Base-by-base conservation (phyloP, 768 basidiomycete genomes). In the Hygrocybe punicea region DNA sequence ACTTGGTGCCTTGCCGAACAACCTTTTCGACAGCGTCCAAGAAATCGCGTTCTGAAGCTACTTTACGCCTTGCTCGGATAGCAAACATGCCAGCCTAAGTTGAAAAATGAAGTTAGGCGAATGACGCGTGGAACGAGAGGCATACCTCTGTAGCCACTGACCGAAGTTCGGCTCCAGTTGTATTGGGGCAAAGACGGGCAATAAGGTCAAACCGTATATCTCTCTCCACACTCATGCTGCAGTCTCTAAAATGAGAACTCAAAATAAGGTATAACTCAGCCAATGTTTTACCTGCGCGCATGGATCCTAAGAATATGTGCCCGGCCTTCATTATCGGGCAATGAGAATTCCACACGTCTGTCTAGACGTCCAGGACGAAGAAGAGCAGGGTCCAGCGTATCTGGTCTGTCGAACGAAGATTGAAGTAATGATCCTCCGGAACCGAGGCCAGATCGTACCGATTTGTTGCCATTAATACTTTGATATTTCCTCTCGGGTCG, bases 21-120 rank as follows among this genome's bases (percentile, higher is more conserved):
- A 99, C 97, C 76, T 98, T 98, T 79, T 99, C 97, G 2, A 99
- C 96, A 10, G 94, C 90, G 62, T 97, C 94, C 69, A 99, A 76
- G 77, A 98, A 99, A 73, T 99, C 97, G 54, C 93, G 87, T 69
- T 99, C 97, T 5, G 93, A 93, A 1, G 95, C 94, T 1, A 98
- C 93, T 72, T 98, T 98, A 73, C 97, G 81, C 64, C 97, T 81
- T 45, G 93, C 91, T 58, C 97, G 89, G 67, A 99, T 99, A 2
- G 97, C 96, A 74, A 96, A 99, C 97, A 99, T 98, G n/a, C 97
- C 97, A 48, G 97, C 97, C 89, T 91, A 60, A n/a, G 39, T n/a
- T 39, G 17, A 50, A n/a, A 39, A 49, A 36, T 63, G 36, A 40
- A 55, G n/a, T 50, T 25, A 23, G n/a, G 33, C 24, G 23, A 23